A percentile compares a stretch with the other conserved stretches of the same genome.
These are phyloP conservation scores for Colletotrichum sublineola DNA, from an alignment of 2,329 filamentous ascomycete species.

Conservation along the genomic window DNA sequence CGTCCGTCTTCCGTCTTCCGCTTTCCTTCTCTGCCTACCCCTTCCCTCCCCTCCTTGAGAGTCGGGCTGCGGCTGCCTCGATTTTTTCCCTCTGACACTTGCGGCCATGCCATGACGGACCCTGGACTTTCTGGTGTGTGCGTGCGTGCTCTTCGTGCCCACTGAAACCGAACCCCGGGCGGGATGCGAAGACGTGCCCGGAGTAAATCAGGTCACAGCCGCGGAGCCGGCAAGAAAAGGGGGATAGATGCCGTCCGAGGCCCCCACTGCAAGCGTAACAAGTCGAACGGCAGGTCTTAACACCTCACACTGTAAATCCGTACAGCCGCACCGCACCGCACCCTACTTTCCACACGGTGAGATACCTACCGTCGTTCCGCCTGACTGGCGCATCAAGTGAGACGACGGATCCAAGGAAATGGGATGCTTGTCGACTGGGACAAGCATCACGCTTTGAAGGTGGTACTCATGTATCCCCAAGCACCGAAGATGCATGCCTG, in stretches of 20 bases:
- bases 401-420: neutral
- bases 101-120: neutral
- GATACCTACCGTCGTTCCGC: neutral
- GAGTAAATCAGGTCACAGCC: constrained; percentile 37
- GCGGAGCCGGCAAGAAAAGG: constrained; percentile 31
- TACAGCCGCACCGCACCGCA: neutral
- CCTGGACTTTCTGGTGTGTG: neutral
- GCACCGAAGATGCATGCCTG: neutral
- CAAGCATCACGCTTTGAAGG: neutral
- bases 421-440: neutral
- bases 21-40: neutral
- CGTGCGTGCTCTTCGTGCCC: neutral
- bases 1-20: neutral
- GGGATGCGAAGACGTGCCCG: constrained; percentile 34
- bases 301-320: constrained; percentile 12
- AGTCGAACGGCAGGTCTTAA: constrained; percentile 31
- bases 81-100: neutral
- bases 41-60: neutral
- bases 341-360: neutral
- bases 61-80: constrained; percentile 9
- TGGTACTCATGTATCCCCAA: neutral
- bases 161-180: constrained; percentile 12
- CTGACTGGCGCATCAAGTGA: neutral
- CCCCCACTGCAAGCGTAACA: constrained; percentile 31
- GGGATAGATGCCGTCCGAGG: constrained; percentile 28